Percentiles rank a stretch among this genome's conserved stretches.
Evolutionary conservation across 2,329 filamentous ascomycete species (phyloP).

Genomic region (Ophiostoma sp.): DNA sequence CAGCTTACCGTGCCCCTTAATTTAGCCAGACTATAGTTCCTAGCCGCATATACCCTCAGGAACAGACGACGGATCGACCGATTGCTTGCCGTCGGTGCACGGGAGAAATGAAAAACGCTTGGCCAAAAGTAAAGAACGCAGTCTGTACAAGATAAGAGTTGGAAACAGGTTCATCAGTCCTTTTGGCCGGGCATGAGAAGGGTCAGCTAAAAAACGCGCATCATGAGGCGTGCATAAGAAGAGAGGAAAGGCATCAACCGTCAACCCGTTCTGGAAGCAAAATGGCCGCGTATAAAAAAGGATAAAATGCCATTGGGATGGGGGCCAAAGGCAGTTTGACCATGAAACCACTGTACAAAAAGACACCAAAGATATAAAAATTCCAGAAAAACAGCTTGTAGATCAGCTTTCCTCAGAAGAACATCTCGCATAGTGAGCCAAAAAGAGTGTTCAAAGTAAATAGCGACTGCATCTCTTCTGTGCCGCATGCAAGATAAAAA

Average conservation of each 20-base stretch:
- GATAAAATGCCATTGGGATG: not conserved
- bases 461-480: not conserved
- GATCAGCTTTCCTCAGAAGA: too few relatives aligned
- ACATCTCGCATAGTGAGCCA: not conserved
- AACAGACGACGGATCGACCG: not conserved
- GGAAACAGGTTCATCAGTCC: not conserved
- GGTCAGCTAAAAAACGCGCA: slow-evolving; percentile 1
- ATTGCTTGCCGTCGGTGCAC: not conserved
- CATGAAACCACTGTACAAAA: not conserved
- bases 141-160: not conserved
- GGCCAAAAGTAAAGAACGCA: not conserved
- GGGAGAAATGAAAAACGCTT: not conserved
- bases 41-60: not conserved
- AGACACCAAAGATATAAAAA: not conserved
- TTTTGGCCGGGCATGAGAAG: not conserved
- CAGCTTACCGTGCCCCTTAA: not conserved
- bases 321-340: not conserved
- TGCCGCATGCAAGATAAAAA: not conserved
- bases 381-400: not conserved
- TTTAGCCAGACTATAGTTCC: slow-evolving; percentile 13
- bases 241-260: not conserved
- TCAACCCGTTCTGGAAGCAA: not conserved
- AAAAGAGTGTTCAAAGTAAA: not conserved
- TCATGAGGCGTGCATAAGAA: not conserved
- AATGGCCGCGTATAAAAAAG: not conserved